A percentile compares a stretch with the other conserved stretches of the same genome.
phyloP scores from a whole-genome alignment of 2,329 filamentous ascomycete genomes.

The Tolypocladium cylindrosporum region DNA sequence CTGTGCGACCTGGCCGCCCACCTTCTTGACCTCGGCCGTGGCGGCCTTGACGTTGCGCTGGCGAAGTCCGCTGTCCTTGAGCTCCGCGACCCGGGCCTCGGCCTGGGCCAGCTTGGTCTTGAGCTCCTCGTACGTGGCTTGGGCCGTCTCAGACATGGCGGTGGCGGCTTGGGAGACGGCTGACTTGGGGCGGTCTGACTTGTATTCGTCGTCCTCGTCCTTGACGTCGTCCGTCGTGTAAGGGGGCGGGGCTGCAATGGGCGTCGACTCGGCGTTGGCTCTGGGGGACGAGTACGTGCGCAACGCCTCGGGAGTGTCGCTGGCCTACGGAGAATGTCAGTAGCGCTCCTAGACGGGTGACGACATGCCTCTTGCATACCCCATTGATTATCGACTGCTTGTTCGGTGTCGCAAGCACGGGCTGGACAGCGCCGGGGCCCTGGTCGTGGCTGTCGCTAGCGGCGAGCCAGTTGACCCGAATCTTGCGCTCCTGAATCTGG shows the following conservation, averaged over 20 bases:
- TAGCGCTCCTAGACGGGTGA: not conserved
- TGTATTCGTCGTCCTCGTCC: constrained; percentile 17
- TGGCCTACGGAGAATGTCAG: constrained; percentile 13
- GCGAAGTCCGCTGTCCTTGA: constrained; percentile 65
- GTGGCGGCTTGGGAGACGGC: constrained; percentile 30
- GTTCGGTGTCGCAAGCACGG: constrained; percentile 27
- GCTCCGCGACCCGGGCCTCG: constrained; percentile 58
- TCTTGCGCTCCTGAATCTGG: constrained; percentile 85
- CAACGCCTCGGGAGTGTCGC: constrained; percentile 33
- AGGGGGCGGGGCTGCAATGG: constrained; percentile 20
- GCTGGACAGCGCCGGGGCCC: constrained; percentile 7
- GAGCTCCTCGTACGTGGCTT: constrained; percentile 46
- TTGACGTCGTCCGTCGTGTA: constrained; percentile 23
- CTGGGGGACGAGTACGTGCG: constrained; percentile 35
- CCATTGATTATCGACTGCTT: constrained; percentile 28
- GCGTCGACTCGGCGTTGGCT: constrained; percentile 20
- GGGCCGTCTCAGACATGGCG: constrained; percentile 33
- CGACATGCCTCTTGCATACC: constrained; percentile 21
- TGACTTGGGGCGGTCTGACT: constrained; percentile 16
- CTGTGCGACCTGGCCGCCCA: constrained; percentile 39
- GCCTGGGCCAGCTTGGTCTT: constrained; percentile 66
- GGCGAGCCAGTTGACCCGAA: constrained; percentile 77
- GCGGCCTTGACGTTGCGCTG: constrained; percentile 61
- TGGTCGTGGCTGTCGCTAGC: constrained; percentile 37
- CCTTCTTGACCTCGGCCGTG: constrained; percentile 39